Evolutionary conservation across 1,139 yeast species (phyloP).

Genomic region (Geotrichum carabidarum): DNA sequence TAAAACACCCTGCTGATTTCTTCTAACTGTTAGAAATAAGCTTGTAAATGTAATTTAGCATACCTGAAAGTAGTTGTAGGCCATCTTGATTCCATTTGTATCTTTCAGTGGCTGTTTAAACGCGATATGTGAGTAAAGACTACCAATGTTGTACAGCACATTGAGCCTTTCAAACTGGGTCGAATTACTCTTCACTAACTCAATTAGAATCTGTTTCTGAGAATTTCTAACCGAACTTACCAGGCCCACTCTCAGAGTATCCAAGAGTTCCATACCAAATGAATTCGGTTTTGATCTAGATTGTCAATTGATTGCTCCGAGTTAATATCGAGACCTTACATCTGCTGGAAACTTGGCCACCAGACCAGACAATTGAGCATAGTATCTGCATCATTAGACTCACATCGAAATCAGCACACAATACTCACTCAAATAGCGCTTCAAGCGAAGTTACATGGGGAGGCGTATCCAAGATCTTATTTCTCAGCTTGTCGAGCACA

Average conservation of each 20-base stretch:
- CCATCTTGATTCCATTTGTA: constrained; percentile 54
- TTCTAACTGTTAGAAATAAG: neutral
- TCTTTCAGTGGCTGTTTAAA: constrained; percentile 30
- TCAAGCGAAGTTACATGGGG: constrained; percentile 33
- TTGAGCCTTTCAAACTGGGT: constrained; percentile 57
- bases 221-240: constrained; percentile 17
- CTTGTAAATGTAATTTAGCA: neutral
- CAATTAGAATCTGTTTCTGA: constrained; percentile 19
- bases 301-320: neutral
- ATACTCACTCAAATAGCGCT: constrained; percentile 22
- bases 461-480: constrained; percentile 33
- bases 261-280: constrained; percentile 71
- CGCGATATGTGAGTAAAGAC: constrained; percentile 57
- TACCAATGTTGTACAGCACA: constrained; percentile 63
- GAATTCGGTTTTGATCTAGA: constrained; percentile 43
- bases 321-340: constrained; percentile 23
- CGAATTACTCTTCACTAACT: constrained; percentile 44
- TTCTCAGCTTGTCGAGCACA: constrained; percentile 42
- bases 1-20: constrained; percentile 63
- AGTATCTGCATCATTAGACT: constrained; percentile 29
- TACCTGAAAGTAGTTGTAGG: constrained; percentile 57
- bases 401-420: neutral
- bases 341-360: constrained; percentile 44
- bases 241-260: constrained; percentile 44
- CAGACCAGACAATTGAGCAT: constrained; percentile 35